Evolutionary conservation across 2,329 filamentous ascomycete genomes (phyloP), one percentile per base, ranked within the genome.

Genomic region (Aspergillus sp.): DNA sequence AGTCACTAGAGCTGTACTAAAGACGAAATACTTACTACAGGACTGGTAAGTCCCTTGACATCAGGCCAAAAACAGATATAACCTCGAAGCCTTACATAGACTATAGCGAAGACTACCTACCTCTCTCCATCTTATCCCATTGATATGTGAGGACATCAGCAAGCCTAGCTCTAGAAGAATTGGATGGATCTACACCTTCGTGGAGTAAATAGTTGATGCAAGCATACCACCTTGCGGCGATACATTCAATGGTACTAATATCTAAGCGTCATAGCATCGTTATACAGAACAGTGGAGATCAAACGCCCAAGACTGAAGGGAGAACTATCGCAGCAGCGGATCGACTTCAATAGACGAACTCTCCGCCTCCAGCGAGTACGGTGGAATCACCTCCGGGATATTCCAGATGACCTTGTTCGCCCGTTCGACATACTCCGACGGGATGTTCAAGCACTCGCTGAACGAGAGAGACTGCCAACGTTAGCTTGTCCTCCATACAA

Each of bases 391-490:
- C 17, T 68, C 60, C 11, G 62, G 58, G 10, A 68, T 66, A 11
- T 58, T 56, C 65, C 65, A 68, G 22, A 66, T 50, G 0, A 43
- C 41, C 45, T 54, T 60, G 41, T 66, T 68, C 26, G 61, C 61
- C 40, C 54, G 49, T 32, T 62, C 57, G 14, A 65, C 45, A 40
- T 60, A 53, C 38, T 58, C 52, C 3, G 65, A 47, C 6, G 63
- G 50, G 17, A 68, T 26, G 26, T 59, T 58, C 14, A 52, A 47
- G 43, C 65, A 66, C 35, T 66, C 52, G 17, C 57, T 61, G 10
- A 68, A 60, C 20, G 65, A 67, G 8, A 68, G 51, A 22, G 65
- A 68, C 65, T 68, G 26, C 16, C 19, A 43, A 30, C 8, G 35
- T 20, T 2, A 16, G 17, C 24, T 16, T 22, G 45, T 42, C 22